Evolutionary conservation across 371 early-diverging fungal species (phyloP).

Genomic region (Haplosporangium sp.): DNA sequence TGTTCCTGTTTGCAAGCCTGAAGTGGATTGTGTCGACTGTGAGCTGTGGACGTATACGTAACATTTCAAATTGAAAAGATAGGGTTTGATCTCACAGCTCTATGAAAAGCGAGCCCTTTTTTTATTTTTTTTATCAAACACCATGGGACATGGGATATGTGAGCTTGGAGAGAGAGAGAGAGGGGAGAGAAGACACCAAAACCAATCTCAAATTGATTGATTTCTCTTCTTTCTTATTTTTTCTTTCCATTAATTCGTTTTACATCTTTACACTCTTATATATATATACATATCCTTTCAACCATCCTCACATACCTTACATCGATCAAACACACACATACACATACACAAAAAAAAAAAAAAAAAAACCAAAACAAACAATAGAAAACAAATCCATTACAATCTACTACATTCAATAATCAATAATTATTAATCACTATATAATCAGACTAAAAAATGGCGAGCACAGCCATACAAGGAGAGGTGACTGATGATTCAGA

Average conservation of each 20-base stretch:
- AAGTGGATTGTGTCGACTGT: slow-evolving; percentile 79
- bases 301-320: no score
- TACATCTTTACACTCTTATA: no score
- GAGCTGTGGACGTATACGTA: slow-evolving; percentile 76
- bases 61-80: background rate
- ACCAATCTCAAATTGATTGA: background rate
- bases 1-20: slow-evolving; percentile 66
- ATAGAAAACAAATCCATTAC: no score
- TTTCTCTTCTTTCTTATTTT: background rate
- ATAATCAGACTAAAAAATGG: background rate
- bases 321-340: no score
- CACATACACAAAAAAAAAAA: background rate
- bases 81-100: background rate
- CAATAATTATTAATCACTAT: background rate
- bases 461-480: slow-evolving; percentile 39
- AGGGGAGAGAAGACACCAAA: no score
- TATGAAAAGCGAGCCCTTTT: background rate
- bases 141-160: background rate
- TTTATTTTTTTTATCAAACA: background rate
- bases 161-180: background rate
- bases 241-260: no score
- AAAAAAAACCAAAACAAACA: background rate
- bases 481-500: slow-evolving; percentile 50
- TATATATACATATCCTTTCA: no score
- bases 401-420: background rate